Conservation (phyloP, 106 monocot genomes). For the Dendrobium huoshanense region DNA sequence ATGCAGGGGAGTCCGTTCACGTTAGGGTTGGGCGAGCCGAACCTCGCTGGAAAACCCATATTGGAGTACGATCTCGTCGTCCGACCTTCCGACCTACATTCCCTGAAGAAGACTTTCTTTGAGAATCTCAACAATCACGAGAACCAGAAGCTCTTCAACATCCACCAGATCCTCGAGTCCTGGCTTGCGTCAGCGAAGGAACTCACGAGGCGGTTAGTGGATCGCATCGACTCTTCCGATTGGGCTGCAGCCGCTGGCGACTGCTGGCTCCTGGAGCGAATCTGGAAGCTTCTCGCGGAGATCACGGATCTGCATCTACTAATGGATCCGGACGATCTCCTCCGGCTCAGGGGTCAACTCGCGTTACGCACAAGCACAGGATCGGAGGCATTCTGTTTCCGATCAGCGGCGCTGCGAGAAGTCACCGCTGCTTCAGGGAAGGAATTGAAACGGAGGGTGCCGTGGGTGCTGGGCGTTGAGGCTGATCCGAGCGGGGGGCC, state of each 20-base stretch:
- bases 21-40: constrained; percentile 50
- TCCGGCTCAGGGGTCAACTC: constrained; percentile 61
- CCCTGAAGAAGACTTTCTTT: constrained; percentile 32
- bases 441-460: constrained; percentile 53
- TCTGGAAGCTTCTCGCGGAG: constrained; percentile 67
- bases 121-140: constrained; percentile 40
- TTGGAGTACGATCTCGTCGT: constrained; percentile 49
- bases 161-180: constrained; percentile 70
- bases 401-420: constrained; percentile 45
- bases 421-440: constrained; percentile 33
- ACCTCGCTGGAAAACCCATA: constrained; percentile 42
- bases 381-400: constrained; percentile 42
- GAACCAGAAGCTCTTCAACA: constrained; percentile 39
- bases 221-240: constrained; percentile 20
- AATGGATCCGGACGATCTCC: constrained; percentile 80
- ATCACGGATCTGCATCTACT: constrained; percentile 63
- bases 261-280: constrained; percentile 63
- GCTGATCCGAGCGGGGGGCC: constrained; percentile 79
- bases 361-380: constrained; percentile 23
- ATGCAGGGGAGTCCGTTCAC: constrained; percentile 42
- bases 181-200: constrained; percentile 47
- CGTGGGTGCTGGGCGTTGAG: constrained; percentile 61
- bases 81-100: constrained; percentile 33
- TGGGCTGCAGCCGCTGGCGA: constrained; percentile 56
- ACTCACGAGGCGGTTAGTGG: constrained; percentile 26